Evolutionary conservation across 2,329 filamentous ascomycete genomes (phyloP).

Genomic region (Nothophaeocryptopus gaeumannii): DNA sequence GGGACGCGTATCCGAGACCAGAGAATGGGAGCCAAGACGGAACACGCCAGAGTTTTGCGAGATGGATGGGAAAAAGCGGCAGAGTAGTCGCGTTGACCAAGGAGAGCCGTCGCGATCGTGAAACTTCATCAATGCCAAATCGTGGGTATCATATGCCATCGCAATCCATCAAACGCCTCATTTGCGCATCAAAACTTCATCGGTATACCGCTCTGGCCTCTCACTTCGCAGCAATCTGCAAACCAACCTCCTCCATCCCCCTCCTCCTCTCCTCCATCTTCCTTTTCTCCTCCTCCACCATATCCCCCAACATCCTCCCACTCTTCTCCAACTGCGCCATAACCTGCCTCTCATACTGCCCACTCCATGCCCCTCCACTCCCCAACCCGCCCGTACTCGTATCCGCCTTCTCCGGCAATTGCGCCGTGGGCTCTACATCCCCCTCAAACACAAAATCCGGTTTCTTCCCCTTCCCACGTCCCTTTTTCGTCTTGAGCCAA

Average conservation of each 20-base stretch:
- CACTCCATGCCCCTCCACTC: conserved; percentile 55
- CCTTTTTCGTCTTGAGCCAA: conserved; percentile 55
- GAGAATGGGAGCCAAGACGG: no score
- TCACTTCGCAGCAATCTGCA: not conserved
- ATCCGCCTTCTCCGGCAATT: conserved; percentile 67
- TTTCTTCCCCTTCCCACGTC: conserved; percentile 53
- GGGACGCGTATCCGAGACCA: no score
- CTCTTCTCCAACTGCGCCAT: conserved; percentile 54
- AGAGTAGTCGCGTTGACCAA: no score
- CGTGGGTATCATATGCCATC: no score
- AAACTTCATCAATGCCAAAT: no score
- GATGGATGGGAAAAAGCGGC: no score
- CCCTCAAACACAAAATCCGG: conserved; percentile 54
- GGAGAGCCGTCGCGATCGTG: no score
- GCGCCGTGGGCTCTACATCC: conserved; percentile 61
- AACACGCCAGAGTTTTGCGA: no score
- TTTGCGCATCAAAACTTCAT: no score
- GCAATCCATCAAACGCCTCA: no score
- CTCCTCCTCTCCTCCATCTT: conserved; percentile 29
- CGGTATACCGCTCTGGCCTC: no score
- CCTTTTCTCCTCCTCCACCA: conserved; percentile 31
- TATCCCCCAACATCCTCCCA: conserved; percentile 55
- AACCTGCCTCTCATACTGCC: conserved; percentile 32
- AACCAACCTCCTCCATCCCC: conserved; percentile 27
- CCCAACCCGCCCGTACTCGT: conserved; percentile 64